Conservation (phyloP, 345 rosid species). For the Aquilaria yunnanensis region DNA sequence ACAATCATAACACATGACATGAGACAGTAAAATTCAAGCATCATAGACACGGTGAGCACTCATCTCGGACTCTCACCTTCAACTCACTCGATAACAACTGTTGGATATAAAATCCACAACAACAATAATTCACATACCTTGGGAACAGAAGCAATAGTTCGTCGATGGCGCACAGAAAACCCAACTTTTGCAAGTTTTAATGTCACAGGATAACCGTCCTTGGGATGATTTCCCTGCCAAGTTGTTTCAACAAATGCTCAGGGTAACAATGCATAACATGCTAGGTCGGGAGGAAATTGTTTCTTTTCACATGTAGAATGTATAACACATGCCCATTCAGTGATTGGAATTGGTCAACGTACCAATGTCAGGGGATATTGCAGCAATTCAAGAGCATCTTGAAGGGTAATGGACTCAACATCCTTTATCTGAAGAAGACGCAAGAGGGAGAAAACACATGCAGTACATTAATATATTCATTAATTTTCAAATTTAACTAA, state of each 20-base stretch:
- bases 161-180: constrained; percentile 59
- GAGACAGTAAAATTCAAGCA: not conserved
- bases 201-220: constrained; percentile 72
- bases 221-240: constrained; percentile 75
- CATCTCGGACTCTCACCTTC: not conserved
- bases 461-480: too few species aligned
- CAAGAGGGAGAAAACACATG: not conserved
- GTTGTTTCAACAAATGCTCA: constrained; percentile 11
- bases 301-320: not conserved
- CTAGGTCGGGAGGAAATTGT: constrained; percentile 2
- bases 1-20: not conserved
- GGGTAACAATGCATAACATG: constrained; percentile 10
- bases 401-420: constrained; percentile 51
- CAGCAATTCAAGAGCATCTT: constrained; percentile 73
- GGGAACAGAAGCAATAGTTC: constrained; percentile 74
- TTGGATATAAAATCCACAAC: too few species aligned
- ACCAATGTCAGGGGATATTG: constrained; percentile 82
- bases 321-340: not conserved
- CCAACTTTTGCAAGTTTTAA: constrained; percentile 66
- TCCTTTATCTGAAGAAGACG: constrained; percentile 58
- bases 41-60: not conserved
- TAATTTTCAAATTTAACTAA: too few species aligned
- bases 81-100: too few species aligned
- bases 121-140: constrained; percentile 43
- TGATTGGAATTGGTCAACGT: constrained; percentile 18